A percentile compares a stretch with the other conserved stretches of the same genome.
Conservation (phyloP, 768 basidiomycete species). For the Hirschioporus abietinus region DNA sequence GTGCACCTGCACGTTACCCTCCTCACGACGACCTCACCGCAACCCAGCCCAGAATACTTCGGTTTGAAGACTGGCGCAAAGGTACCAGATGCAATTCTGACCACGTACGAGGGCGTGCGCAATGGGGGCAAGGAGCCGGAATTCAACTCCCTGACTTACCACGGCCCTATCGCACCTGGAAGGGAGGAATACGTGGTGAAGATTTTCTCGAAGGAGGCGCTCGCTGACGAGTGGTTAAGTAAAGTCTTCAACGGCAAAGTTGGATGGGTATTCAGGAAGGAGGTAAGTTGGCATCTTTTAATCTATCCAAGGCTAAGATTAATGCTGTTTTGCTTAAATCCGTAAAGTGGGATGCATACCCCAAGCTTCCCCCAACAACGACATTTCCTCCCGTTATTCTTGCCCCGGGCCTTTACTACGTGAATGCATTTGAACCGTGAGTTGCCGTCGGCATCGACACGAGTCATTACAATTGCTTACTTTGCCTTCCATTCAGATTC, state of each 20-base stretch:
- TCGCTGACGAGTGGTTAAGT: constrained; percentile 68
- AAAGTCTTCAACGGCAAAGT: constrained; percentile 60
- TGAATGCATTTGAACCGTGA: constrained; percentile 88
- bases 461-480: constrained; percentile 9
- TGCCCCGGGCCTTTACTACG: constrained; percentile 78
- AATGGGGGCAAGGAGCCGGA: constrained; percentile 58
- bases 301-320: constrained; percentile 6
- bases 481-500: constrained; percentile 38
- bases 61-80: constrained; percentile 37
- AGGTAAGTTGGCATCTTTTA: constrained; percentile 35
- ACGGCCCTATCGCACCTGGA: constrained; percentile 41
- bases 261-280: constrained; percentile 79
- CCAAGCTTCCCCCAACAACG: constrained; percentile 59
- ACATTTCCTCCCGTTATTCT: constrained; percentile 76
- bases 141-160: constrained; percentile 86
- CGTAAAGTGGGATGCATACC: constrained; percentile 74
- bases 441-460: constrained; percentile 24
- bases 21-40: constrained; percentile 67
- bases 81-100: constrained; percentile 65
- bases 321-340: constrained; percentile 5
- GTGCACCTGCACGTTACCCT: constrained; percentile 86
- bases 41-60: constrained; percentile 65
- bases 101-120: constrained; percentile 58
- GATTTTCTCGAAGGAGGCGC: constrained; percentile 67
- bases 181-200: constrained; percentile 67